Conservation (phyloP, 2,329 filamentous ascomycete species). For the Stemphylium vesicarium region DNA sequence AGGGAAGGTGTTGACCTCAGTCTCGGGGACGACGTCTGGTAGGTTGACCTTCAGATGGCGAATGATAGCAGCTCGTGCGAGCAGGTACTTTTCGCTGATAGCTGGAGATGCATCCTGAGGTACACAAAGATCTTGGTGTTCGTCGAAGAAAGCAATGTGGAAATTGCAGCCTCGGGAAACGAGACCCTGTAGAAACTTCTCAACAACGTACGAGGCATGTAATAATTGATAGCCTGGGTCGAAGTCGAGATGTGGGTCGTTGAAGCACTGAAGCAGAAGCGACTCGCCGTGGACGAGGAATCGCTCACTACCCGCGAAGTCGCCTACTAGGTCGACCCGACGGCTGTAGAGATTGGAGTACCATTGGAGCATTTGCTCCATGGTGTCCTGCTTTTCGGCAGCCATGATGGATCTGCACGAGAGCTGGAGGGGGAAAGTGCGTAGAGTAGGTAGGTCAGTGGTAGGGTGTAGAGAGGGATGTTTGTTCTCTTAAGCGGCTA, state of each 20-base stretch:
- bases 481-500: conserved; percentile 16
- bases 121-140: conserved; percentile 62
- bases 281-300: conserved; percentile 78
- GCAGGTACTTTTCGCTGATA: conserved; percentile 60
- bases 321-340: conserved; percentile 65
- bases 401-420: conserved; percentile 25
- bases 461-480: conserved; percentile 12
- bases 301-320: conserved; percentile 75
- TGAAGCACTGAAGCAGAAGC: conserved; percentile 68
- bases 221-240: conserved; percentile 70
- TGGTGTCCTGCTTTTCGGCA: conserved; percentile 23
- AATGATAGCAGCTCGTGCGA: conserved; percentile 69
- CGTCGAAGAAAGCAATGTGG: conserved; percentile 72
- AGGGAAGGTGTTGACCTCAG: conserved; percentile 57
- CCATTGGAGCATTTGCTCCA: conserved; percentile 39
- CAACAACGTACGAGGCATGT: conserved; percentile 72
- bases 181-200: conserved; percentile 68
- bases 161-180: conserved; percentile 71
- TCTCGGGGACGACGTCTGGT: conserved; percentile 44
- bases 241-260: conserved; percentile 69
- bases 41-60: conserved; percentile 64
- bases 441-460: conserved; percentile 16
- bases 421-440: background rate
- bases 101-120: conserved; percentile 50
- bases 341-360: conserved; percentile 47